These are phyloP conservation scores for Lactarius evosmus DNA, from an alignment of 768 basidiomycete genomes.

Conservation along the genomic window DNA sequence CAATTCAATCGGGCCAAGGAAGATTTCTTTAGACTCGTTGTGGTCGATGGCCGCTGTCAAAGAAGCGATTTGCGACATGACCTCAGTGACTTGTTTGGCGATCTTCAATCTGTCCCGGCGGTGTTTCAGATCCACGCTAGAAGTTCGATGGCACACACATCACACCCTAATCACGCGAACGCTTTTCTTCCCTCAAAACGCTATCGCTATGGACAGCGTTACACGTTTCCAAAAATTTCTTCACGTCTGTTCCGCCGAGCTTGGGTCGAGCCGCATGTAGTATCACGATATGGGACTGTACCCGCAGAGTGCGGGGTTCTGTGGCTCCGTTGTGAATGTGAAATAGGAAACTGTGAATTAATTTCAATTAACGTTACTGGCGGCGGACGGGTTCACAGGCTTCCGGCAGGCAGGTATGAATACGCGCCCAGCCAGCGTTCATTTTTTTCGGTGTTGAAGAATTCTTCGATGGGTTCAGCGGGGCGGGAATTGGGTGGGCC, in stretches of 20 bases:
- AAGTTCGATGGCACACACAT: constrained; percentile 4
- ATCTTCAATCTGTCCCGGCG: background rate
- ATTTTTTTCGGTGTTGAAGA: background rate
- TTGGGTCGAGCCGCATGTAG: background rate
- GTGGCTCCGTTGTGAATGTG: constrained; percentile 5
- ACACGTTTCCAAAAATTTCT: background rate
- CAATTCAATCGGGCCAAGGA: background rate
- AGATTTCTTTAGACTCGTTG: background rate
- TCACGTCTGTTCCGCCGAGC: background rate
- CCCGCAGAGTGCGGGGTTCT: background rate
- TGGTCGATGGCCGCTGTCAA: constrained; percentile 6
- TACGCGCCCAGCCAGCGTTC: constrained; percentile 11
- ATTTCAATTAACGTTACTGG: constrained; percentile 8
- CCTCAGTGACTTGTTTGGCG: background rate
- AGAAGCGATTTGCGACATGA: constrained; percentile 1
- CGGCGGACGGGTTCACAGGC: constrained; percentile 10
- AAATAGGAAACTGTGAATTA: constrained; percentile 11
- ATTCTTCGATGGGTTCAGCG: constrained; percentile 1
- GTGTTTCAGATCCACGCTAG: constrained; percentile 20
- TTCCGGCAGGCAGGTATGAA: constrained; percentile 2
- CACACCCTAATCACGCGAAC: background rate
- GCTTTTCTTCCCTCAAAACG: background rate
- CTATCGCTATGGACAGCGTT: background rate
- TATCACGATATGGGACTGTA: background rate
- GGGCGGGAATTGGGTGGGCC: background rate